A percentile compares a stretch with the other conserved stretches of the same genome.
These are phyloP conservation scores for Imleria badia DNA, from an alignment of 768 basidiomycete genomes.

Conservation along the genomic window DNA sequence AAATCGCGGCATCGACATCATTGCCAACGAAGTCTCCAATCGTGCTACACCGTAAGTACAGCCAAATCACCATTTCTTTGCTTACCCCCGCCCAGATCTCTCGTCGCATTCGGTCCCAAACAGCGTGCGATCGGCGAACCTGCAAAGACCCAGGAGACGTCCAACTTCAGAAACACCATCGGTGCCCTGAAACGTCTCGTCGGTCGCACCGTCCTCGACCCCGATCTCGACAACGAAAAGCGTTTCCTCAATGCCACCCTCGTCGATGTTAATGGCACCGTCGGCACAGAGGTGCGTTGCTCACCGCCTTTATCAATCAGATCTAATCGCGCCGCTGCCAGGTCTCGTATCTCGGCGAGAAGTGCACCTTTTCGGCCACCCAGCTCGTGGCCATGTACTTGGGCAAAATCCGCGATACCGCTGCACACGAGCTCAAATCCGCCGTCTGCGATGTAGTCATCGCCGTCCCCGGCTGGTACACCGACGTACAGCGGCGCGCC, in stretches of 20 bases:
- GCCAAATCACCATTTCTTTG: too few species aligned
- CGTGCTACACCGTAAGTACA: slow-evolving; percentile 91
- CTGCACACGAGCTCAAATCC: slow-evolving; percentile 80
- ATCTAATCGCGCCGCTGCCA: slow-evolving; percentile 33
- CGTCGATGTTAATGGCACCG: slow-evolving; percentile 78
- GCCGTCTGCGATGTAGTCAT: slow-evolving; percentile 91
- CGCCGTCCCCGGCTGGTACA: slow-evolving; percentile 96
- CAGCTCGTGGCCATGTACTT: slow-evolving; percentile 93
- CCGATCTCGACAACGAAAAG: slow-evolving; percentile 84
- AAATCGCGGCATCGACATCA: slow-evolving; percentile 97
- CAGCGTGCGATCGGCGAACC: slow-evolving; percentile 91
- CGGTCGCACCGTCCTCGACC: slow-evolving; percentile 76
- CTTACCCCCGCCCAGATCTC: slow-evolving; percentile 64
- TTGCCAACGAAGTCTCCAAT: slow-evolving; percentile 97
- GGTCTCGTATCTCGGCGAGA: slow-evolving; percentile 90
- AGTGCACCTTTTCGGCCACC: slow-evolving; percentile 74
- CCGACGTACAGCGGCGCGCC: slow-evolving; percentile 89
- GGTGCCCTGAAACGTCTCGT: slow-evolving; percentile 90
- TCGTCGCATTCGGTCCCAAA: slow-evolving; percentile 91
- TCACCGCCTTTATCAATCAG: slow-evolving; percentile 3
- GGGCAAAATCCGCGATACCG: slow-evolving; percentile 86
- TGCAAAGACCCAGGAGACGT: slow-evolving; percentile 96
- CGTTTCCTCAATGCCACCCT: slow-evolving; percentile 88
- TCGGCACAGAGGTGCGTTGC: slow-evolving; percentile 74
- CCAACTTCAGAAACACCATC: slow-evolving; percentile 97